Evolutionary conservation across 768 basidiomycete species (phyloP), one percentile per base, ranked within the genome.

Genomic region (Russula lepida): DNA sequence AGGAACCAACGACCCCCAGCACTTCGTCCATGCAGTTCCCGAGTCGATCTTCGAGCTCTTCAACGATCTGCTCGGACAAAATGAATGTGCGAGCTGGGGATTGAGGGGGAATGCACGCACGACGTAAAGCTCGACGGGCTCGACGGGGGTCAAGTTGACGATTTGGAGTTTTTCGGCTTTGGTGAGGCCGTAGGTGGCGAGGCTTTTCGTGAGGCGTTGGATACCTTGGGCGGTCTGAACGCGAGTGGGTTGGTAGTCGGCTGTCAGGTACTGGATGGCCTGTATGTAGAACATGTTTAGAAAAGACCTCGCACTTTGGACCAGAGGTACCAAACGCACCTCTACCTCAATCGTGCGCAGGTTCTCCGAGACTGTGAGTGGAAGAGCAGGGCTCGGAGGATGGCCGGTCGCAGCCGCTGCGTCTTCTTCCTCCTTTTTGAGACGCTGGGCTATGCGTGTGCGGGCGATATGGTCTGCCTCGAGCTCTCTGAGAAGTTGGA

Each of bases 101-200:
- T 13, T 35, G 30, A 39, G 21, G 33, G 25, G 54, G 23, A n/a
- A 37, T n/a, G 61, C 30, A 80, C 91, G 49, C 65, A 95, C 93
- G 59, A 91, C 88, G 69, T 97, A 95, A 27, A 97, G 82, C 70
- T 94, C 91, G 27, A 95, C 91, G 0, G 84, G 77, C 50, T 84
- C 79, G 7, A 83, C 85, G 2, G 95, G 95, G 0, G 86, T 87
- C 6, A 95, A 78, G 69, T 98, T 97, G n/a, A 92, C 85, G 37
- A 97, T 79, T 69, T 95, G 92, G 3, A 97, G 78, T 69, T 94
- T 93, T 77, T 98, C 95, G 3, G 88, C 84, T 68, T 95, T 97
- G 1, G 93, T 95, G 63, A 98, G 76, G 35, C 81, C 79, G 64
- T 84, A 88, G 21, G 82, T 75, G 2, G 82, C 80, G 11, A 98